Percentiles rank a stretch among this genome's conserved stretches.
Conservation (phyloP, 257 asterid species). For the Gentiana dahurica region DNA sequence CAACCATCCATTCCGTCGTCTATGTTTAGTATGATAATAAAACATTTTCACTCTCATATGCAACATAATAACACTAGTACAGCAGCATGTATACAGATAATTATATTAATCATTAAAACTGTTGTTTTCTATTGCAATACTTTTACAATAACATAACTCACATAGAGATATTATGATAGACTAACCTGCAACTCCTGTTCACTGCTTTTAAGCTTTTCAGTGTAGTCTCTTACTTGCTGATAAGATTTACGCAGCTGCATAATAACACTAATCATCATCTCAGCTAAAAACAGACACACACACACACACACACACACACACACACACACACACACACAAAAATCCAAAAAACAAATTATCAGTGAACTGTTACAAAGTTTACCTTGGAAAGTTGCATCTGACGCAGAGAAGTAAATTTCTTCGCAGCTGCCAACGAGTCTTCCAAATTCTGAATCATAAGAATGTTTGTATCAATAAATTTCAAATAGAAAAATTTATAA, state of each 20-base stretch:
- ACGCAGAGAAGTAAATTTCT: slow-evolving; percentile 43
- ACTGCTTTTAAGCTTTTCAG: slow-evolving; percentile 47
- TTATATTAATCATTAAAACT: too few relatives aligned
- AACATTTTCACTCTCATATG: not conserved
- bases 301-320: too few relatives aligned
- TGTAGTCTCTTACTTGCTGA: slow-evolving; percentile 54
- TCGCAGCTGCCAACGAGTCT: slow-evolving; percentile 50
- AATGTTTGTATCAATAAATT: slow-evolving; percentile 4
- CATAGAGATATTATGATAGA: slow-evolving; percentile 1
- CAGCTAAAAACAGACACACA: slow-evolving; percentile 6
- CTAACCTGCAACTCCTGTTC: slow-evolving; percentile 76
- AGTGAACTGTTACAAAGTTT: slow-evolving; percentile 8
- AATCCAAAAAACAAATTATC: not conserved
- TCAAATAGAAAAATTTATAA: slow-evolving; percentile 7
- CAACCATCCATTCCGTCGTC: not conserved
- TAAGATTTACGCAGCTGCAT: slow-evolving; percentile 61
- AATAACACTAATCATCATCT: slow-evolving; percentile 1
- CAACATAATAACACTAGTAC: not conserved
- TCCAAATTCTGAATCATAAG: slow-evolving; percentile 44
- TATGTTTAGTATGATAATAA: not conserved
- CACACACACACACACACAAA: too few relatives aligned
- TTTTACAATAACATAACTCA: not conserved
- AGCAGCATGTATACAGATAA: slow-evolving; percentile 2
- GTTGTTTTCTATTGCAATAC: too few relatives aligned
- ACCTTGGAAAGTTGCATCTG: slow-evolving; percentile 62